phyloP scores from a whole-genome alignment of 2,329 filamentous ascomycete genomes.

The Didymellaceae sp. region DNA sequence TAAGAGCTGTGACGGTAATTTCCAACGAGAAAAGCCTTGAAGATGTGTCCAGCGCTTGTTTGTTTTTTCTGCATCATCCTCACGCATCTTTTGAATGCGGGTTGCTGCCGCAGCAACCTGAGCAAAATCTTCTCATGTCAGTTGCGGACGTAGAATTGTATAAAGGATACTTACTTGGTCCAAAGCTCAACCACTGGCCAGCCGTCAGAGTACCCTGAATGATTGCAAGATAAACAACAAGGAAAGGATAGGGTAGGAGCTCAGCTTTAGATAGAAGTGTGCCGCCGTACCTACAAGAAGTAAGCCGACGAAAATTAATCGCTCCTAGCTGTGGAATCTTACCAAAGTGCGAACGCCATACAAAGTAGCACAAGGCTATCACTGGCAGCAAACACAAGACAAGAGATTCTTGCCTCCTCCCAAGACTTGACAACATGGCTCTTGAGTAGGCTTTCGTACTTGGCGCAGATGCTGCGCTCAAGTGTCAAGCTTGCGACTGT shows the following conservation, averaged over 20 bases:
- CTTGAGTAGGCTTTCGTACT: constrained; percentile 74
- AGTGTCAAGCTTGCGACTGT: constrained; percentile 92
- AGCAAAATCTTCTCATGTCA: constrained; percentile 29
- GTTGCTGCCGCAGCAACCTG: constrained; percentile 31
- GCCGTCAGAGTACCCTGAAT: constrained; percentile 36
- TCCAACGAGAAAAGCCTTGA: constrained; percentile 15
- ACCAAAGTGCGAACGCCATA: constrained; percentile 42
- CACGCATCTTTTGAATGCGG: constrained; percentile 27
- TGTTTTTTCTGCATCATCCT: constrained; percentile 3
- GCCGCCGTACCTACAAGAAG: constrained; percentile 31
- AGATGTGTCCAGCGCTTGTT: neutral
- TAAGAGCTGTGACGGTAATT: constrained; percentile 10
- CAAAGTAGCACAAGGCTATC: constrained; percentile 69
- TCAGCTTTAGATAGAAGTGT: constrained; percentile 24
- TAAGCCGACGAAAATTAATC: neutral
- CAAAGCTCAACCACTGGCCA: constrained; percentile 37
- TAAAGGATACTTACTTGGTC: constrained; percentile 28
- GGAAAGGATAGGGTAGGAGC: constrained; percentile 26
- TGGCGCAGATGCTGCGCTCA: constrained; percentile 72
- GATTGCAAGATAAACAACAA: constrained; percentile 36
- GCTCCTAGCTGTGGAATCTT: constrained; percentile 2
- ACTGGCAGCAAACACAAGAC: constrained; percentile 30
- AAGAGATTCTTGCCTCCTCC: constrained; percentile 64
- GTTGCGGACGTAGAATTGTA: neutral
- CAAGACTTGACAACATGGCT: constrained; percentile 71